Base-by-base conservation (phyloP, 163 green algal species). In the Scenedesmus sp. region DNA sequence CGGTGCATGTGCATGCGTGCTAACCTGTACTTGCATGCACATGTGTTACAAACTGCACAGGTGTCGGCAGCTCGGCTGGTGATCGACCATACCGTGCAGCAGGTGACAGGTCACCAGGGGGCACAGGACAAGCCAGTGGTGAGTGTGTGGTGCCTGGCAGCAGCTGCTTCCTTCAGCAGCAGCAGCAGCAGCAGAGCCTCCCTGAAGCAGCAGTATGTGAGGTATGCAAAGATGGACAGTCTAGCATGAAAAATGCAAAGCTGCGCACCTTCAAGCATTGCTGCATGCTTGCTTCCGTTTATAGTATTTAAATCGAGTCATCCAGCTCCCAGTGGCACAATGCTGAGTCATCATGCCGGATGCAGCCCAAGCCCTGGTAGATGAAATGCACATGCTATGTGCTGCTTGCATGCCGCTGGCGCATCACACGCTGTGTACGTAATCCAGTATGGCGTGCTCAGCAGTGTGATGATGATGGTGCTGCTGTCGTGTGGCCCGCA, bases 61-160 rank as follows among this genome's bases (percentile, higher is more conserved):
- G 77, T 94, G 2, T 93, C 87, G 1, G 79, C 77, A 7, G 92
- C 94, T 3, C 84, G 93, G 2, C 12, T 93, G 9, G 86, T 95
- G n/a, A 84, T 95, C 15, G 57, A 93, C 16, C 93, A 95, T 66
- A 87, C 88, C 6, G 90, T 94, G 8, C 54, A 92, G 52, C 88
- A 88, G 52, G 79, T 92, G 4, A 82, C 88, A 59, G 88, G 88
- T 8, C 79, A 88, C 57, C 46, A 86, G 16, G 54, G 52, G 2
- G 81, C 67, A 56, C 62, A 62, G 82, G 84, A 89, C 18, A 88
- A 62, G 67, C 62, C 54, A 77, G 52, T 90, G 91, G 86, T 91
- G 70, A 67, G 90, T 74, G 46, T 76, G 15, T 73, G 20, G 3
- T 73, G 64, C 12, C 3, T 20, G 26, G 66, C 66, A 76, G 66